phyloP scores from a whole-genome alignment of 169 alveolate genomes.

The Plasmodium berghei region DNA sequence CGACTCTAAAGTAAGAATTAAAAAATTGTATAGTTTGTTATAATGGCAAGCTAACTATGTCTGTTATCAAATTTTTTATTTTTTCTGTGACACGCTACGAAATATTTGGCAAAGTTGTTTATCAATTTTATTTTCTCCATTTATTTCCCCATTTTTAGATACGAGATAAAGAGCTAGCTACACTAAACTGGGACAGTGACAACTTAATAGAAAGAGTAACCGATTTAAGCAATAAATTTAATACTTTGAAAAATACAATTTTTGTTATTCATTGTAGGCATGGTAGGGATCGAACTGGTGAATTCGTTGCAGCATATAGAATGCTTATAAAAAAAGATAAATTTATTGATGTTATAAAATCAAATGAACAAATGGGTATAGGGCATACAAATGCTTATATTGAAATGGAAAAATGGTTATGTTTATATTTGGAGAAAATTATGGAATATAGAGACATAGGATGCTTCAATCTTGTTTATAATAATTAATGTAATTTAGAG shows the following conservation, averaged over 20 bases:
- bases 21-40: neutral
- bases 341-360: constrained; percentile 11
- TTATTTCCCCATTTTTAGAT: neutral
- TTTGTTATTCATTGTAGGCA: constrained; percentile 54
- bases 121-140: neutral
- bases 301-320: constrained; percentile 48
- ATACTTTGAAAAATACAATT: constrained; percentile 41
- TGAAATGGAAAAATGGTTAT: constrained; percentile 59
- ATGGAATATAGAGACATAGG: constrained; percentile 9
- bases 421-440: constrained; percentile 46
- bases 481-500: neutral
- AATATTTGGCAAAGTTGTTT: no score
- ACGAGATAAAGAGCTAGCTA: constrained; percentile 5
- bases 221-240: constrained; percentile 13
- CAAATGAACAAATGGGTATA: constrained; percentile 42
- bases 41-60: neutral
- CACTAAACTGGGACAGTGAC: constrained; percentile 45
- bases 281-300: constrained; percentile 72
- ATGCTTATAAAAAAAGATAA: constrained; percentile 27
- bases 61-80: no score
- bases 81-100: no score
- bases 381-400: neutral
- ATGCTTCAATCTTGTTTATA: constrained; percentile 19
- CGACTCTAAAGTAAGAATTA: constrained; percentile 8
- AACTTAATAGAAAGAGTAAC: constrained; percentile 11